phyloP scores from a whole-genome alignment of 2,329 filamentous ascomycete species.

The Nannizziopsis barbatae region DNA sequence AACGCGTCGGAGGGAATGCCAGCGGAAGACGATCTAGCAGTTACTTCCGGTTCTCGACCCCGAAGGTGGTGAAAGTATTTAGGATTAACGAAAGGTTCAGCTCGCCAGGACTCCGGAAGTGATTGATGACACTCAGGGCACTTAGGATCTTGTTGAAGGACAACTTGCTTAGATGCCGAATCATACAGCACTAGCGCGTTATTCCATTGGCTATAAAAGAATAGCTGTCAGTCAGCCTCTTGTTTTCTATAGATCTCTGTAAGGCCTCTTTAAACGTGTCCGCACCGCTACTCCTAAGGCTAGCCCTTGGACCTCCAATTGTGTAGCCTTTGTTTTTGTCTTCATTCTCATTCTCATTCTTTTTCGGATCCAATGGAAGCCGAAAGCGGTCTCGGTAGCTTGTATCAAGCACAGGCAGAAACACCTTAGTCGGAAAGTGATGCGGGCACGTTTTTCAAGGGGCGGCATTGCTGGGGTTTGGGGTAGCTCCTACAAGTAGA shows the following conservation, averaged over 20 bases:
- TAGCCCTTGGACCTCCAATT: too few species aligned
- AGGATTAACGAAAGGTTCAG: slow-evolving; percentile 65
- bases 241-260: too few species aligned
- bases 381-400: too few species aligned
- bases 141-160: slow-evolving; percentile 61
- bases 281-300: too few species aligned
- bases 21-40: slow-evolving; percentile 24
- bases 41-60: too few species aligned
- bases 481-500: background rate
- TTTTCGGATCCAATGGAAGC: too few species aligned
- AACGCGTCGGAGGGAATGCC: slow-evolving; percentile 81
- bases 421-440: background rate
- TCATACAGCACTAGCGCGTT: slow-evolving; percentile 90
- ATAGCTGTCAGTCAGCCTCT: slow-evolving; percentile 13
- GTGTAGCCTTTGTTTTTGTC: background rate
- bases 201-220: slow-evolving; percentile 61
- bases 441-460: background rate
- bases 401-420: too few species aligned
- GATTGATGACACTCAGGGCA: slow-evolving; percentile 89
- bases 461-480: too few species aligned
- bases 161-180: slow-evolving; percentile 69
- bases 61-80: slow-evolving; percentile 63
- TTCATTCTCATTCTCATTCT: background rate
- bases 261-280: too few species aligned
- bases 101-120: slow-evolving; percentile 31